Evolutionary conservation across 1,139 yeast species (phyloP), one percentile per base, ranked within the genome.

Genomic region (Suhomyces anneliseae): DNA sequence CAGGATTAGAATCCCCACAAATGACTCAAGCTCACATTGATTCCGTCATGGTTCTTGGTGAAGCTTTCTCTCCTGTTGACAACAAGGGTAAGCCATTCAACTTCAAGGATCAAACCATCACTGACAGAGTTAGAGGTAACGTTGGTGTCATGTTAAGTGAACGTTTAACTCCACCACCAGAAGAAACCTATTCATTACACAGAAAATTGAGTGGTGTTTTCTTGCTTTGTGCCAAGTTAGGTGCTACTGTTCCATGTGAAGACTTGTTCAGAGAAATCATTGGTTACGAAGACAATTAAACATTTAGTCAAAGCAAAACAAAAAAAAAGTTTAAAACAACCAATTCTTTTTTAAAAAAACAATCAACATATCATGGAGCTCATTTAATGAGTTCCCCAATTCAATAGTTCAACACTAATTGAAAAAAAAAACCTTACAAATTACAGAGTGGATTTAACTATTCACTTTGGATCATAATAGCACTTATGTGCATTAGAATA

Each of bases 131-230:
- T 29, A 80, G 96, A 56, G 85, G 79, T 1, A 90, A 90, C 58
- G 88, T 93, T 56, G 83, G 90, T 3, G 72, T 90, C 43, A 92
- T 93, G 99, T 77, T 93, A 55, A 81, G 85, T 53, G 97, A 95
- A 66, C 81, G 99, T 56, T 74, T 93, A 52, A 82, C 97, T 6
- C 98, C 99, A 6, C 99, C 99, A 6, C 99, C 99, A 3, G 98
- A 93, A 64, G 99, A 93, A 65, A 93, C 99, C 0, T 93, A 93
- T 65, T 88, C 96, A 8, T 74, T 95, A 58, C 99, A 93, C 66
- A 79, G 99, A 60, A 93, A 95, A 61, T 82, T 93, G 62, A 87
- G 96, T 63, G 99, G 99, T 9, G 96, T 95, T 1, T 95, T 88
- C 61, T 74, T 93, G 54, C 75, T 93, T 47, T 93, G 99, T 70